Evolutionary conservation across 2,329 filamentous ascomycete species (phyloP), one percentile per base, ranked within the genome.

Genomic region (Cladophialophora exuberans): DNA sequence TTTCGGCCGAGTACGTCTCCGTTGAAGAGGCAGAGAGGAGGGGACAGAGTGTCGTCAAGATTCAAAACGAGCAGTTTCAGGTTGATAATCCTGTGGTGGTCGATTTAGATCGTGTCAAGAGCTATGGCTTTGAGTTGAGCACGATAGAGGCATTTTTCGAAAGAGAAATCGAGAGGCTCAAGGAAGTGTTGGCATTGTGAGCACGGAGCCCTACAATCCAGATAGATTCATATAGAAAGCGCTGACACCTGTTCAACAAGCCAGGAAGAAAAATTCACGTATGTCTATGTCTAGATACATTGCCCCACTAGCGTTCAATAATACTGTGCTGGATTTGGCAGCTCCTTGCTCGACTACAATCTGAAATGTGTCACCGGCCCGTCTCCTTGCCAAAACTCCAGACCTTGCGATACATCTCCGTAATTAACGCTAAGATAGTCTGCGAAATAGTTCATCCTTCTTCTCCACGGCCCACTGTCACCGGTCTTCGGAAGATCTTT

Each of bases 391-490:
- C n/a, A n/a, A n/a, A n/a, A n/a, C n/a, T n/a, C n/a, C n/a, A n/a
- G n/a, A n/a, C n/a, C n/a, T n/a, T n/a, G n/a, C n/a, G n/a, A n/a
- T n/a, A 75, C 52, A 23, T 67, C 62, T 6, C 72, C 73, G 45
- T 66, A 68, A 41, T 65, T 64, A 1, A 70, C 67, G 39, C 69
- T 70, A 59, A 65, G 68, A 11, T 71, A 62, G 61, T 76, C 73
- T 18, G 65, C 64, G 6, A 68, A 54, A 54, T 76, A 76, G 45
- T 71, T 70, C 15, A 66, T 65, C 41, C 73, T 63, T 6, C 71
- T 66, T 48, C 65, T 54, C 73, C 73, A 76, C 1, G 73, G 73
- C 4, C 66, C 70, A 44, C 65, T 63, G 43, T 73, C 66, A 4
- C 66, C 73, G 5, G 70, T 66, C 56, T 67, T 70, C 11, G 73